Conservation (phyloP, 2,329 filamentous ascomycete genomes). For the Clarireedia monteithiana region DNA sequence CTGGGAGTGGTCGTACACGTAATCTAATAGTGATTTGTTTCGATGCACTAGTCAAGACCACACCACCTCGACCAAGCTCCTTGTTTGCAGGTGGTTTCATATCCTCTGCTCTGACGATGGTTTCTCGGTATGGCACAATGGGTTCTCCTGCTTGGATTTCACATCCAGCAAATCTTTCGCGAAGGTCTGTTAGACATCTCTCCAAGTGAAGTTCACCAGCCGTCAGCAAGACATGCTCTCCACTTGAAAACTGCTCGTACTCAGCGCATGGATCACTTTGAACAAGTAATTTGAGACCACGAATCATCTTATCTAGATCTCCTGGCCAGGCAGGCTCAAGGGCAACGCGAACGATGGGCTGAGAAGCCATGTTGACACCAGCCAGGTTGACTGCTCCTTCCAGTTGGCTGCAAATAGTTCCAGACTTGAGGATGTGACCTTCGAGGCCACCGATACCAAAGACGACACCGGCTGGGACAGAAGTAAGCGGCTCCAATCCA, state of each 20-base stretch:
- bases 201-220: constrained; percentile 93
- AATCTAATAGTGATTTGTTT: constrained; percentile 77
- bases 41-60: constrained; percentile 68
- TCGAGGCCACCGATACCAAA: constrained; percentile 92
- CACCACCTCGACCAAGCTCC: constrained; percentile 75
- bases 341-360: constrained; percentile 91
- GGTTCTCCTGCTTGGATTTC: constrained; percentile 91
- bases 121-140: constrained; percentile 93
- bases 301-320: constrained; percentile 92
- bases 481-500: constrained; percentile 71
- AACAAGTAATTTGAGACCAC: constrained; percentile 76
- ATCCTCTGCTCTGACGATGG: constrained; percentile 77
- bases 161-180: constrained; percentile 86
- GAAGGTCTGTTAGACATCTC: constrained; percentile 83
- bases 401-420: constrained; percentile 81
- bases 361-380: constrained; percentile 70
- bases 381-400: constrained; percentile 86
- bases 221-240: constrained; percentile 90
- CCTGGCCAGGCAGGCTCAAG: constrained; percentile 87
- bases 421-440: constrained; percentile 90
- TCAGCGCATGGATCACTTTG: constrained; percentile 94
- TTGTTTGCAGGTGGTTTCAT: constrained; percentile 87
- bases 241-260: constrained; percentile 87
- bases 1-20: constrained; percentile 70
- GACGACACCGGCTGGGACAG: constrained; percentile 86